Conservation (phyloP, 192 early-diverging fungal genomes). For the Oehlia diaphana region DNA sequence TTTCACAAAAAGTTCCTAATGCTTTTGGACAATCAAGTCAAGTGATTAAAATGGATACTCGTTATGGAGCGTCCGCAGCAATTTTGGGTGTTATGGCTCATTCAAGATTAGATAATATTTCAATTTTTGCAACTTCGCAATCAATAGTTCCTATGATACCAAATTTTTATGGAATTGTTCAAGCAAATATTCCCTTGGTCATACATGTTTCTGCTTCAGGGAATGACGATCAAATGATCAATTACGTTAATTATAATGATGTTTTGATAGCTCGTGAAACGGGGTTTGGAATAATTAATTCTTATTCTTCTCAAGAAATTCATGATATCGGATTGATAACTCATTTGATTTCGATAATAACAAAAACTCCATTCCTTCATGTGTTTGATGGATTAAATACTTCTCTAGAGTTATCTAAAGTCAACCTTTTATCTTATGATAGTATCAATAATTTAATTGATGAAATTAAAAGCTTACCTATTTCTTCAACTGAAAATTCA, state of each 20-base stretch:
- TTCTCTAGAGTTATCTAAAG: conserved; percentile 51
- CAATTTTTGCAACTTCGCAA: conserved; percentile 70
- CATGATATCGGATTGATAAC: conserved; percentile 86
- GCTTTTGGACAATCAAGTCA: conserved; percentile 67
- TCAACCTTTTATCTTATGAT: conserved; percentile 52
- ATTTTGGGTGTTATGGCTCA: conserved; percentile 71
- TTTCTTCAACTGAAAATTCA: conserved; percentile 13
- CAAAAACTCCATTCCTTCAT: conserved; percentile 77
- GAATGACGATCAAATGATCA: conserved; percentile 58
- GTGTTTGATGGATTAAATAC: conserved; percentile 71
- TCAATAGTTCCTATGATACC: conserved; percentile 83
- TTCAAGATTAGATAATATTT: conserved; percentile 29
- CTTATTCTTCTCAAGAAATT: conserved; percentile 79
- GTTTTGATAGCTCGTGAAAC: conserved; percentile 77
- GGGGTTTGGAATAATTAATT: conserved; percentile 75
- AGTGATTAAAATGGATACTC: conserved; percentile 76
- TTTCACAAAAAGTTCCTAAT: conserved; percentile 64
- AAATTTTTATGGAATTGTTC: conserved; percentile 72
- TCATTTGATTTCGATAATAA: conserved; percentile 68
- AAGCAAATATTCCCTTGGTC: conserved; percentile 63
- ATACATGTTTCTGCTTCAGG: conserved; percentile 81
- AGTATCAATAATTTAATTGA: conserved; percentile 40
- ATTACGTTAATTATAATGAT: conserved; percentile 64
- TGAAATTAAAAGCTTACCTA: conserved; percentile 31
- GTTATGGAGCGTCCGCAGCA: conserved; percentile 73